phyloP scores from a whole-genome alignment of 2,329 filamentous ascomycete genomes.

The Aureobasidium subglaciale region DNA sequence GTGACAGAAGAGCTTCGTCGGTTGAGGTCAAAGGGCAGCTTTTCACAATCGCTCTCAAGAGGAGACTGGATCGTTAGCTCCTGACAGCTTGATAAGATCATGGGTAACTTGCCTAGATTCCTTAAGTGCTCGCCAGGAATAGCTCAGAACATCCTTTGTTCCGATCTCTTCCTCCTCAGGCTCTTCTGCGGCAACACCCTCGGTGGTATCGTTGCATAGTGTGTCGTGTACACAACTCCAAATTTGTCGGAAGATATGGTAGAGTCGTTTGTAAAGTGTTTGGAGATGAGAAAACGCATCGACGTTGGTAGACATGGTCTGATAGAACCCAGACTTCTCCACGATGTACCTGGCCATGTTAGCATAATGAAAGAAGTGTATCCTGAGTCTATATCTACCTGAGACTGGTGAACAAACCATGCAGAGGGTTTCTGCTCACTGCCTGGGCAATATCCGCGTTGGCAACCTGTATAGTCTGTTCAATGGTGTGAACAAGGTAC shows the following conservation, averaged over 20 bases:
- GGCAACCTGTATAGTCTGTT: conserved; percentile 57
- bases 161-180: conserved; percentile 68
- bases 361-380: background rate
- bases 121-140: conserved; percentile 90
- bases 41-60: conserved; percentile 48
- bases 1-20: conserved; percentile 22
- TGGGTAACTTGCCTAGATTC: conserved; percentile 63
- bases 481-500: conserved; percentile 53
- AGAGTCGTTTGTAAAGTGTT: conserved; percentile 8
- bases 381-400: conserved; percentile 18
- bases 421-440: conserved; percentile 39
- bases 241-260: conserved; percentile 54
- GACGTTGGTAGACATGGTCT: background rate
- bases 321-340: conserved; percentile 25
- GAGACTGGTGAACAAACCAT: conserved; percentile 31
- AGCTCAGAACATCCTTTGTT: conserved; percentile 86
- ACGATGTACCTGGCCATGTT: conserved; percentile 40
- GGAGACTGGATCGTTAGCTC: conserved; percentile 49
- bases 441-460: conserved; percentile 59
- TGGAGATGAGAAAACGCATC: background rate
- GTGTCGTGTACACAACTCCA: conserved; percentile 71
- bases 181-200: conserved; percentile 75
- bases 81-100: background rate
- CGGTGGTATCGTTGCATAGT: conserved; percentile 88
- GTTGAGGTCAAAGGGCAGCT: conserved; percentile 12